Conservation (phyloP, 2,329 filamentous ascomycete genomes). For the Cytospora piceicola region DNA sequence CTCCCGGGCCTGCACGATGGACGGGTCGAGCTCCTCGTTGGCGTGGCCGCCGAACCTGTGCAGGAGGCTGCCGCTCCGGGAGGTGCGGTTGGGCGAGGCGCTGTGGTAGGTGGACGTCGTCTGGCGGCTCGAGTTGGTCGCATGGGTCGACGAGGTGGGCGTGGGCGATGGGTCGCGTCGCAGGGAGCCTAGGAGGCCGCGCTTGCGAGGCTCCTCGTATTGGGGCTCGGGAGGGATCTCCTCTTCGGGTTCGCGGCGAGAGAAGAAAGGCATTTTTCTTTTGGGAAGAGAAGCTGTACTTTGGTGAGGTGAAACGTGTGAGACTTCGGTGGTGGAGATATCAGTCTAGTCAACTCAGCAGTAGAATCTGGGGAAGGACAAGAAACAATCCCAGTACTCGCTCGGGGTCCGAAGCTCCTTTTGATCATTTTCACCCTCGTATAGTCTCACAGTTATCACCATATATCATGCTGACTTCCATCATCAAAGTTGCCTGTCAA, state of each 20-base stretch:
- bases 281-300: not conserved
- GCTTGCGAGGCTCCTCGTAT: constrained; percentile 36
- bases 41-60: constrained; percentile 50
- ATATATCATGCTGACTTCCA: constrained; percentile 1
- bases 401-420: constrained; percentile 9
- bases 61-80: constrained; percentile 45
- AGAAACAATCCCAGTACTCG: not conserved
- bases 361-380: not conserved
- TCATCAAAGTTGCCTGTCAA: constrained; percentile 23
- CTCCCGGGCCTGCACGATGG: constrained; percentile 64
- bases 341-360: not conserved
- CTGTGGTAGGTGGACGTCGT: constrained; percentile 34
- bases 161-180: constrained; percentile 38
- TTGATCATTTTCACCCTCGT: constrained; percentile 20
- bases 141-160: constrained; percentile 34
- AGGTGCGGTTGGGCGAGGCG: constrained; percentile 36
- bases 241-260: constrained; percentile 37
- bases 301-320: not conserved
- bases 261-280: constrained; percentile 44
- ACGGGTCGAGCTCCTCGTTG: constrained; percentile 59
- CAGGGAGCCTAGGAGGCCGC: constrained; percentile 43
- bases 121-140: constrained; percentile 25
- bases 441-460: not conserved
- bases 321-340: not conserved
- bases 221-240: constrained; percentile 39